Evolutionary conservation across 768 basidiomycete genomes (phyloP), one percentile per base, ranked within the genome.

Genomic region (Russula virescens): DNA sequence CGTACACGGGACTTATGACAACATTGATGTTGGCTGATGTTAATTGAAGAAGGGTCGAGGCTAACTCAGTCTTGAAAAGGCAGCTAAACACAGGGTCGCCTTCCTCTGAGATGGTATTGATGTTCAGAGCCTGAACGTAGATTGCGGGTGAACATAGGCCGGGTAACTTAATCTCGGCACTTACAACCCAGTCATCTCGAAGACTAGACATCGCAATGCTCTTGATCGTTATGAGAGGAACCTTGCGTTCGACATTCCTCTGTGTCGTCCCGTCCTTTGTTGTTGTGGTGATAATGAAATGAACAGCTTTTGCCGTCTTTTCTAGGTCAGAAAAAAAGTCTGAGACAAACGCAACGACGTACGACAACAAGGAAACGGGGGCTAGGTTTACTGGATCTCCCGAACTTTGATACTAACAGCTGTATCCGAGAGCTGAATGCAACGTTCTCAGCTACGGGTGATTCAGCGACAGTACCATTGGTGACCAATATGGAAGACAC

Each of bases 61-160:
- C 80, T 56, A 99, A 79, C 71, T 99, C 97, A 0, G 97, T 98
- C 82, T 99, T 99, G 83, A 98, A 95, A 66, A 86, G 80, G 68
- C 91, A 94, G 65, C 84, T 88, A 71, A 99, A 81, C 61, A 98
- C 79, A 0, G 96, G 94, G 71, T 99, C 97, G 34, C 95, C 96
- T 72, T 98, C 96, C 73, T 98, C 95, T 19, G 87, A 85, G n/a
- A 60, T 43, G 10, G 81, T 78, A 59, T 81, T 84, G 49, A 83
- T 83, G 70, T 95, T 95, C 70, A 98, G 74, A 1, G 81, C 83
- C 94, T 94, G 66, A 21, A 26, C 42, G 16, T 45, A 26, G 2
- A n/a, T 50, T 13, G n/a, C 46, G 19, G 10, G n/a, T 46, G 11
- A 55, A 23, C 10, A 21, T 40, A 25, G 35, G n/a, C 34, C 54